Percentiles rank a stretch among this genome's conserved stretches.
Conservation (phyloP, 2,329 filamentous ascomycete genomes). For the Phaeosphaeria sp. region DNA sequence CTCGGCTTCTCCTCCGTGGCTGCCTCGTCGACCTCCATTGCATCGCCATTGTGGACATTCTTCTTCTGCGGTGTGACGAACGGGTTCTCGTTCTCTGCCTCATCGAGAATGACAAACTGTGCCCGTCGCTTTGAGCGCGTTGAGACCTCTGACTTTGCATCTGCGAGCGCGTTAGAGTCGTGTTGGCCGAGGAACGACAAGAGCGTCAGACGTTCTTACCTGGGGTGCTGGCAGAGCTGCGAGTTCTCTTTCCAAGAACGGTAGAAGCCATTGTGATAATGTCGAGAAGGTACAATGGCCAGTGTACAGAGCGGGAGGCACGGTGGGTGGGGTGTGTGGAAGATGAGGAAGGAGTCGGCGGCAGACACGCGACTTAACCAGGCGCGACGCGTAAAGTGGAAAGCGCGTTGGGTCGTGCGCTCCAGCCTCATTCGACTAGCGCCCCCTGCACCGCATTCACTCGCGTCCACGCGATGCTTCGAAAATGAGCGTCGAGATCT, state of each 20-base stretch:
- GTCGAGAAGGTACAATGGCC: constrained; percentile 28
- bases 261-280: constrained; percentile 38
- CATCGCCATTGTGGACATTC: constrained; percentile 47
- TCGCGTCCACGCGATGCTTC: too few species aligned
- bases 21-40: constrained; percentile 55
- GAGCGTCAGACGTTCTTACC: constrained; percentile 32
- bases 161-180: constrained; percentile 36
- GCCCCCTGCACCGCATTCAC: constrained; percentile 3
- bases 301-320: constrained; percentile 28
- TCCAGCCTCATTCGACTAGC: constrained; percentile 12
- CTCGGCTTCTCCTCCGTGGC: constrained; percentile 38
- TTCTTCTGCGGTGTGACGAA: constrained; percentile 52
- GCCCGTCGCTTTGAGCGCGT: constrained; percentile 54
- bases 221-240: constrained; percentile 37
- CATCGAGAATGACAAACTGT: constrained; percentile 57
- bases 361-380: constrained; percentile 19
- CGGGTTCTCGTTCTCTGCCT: constrained; percentile 73
- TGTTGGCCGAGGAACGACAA: constrained; percentile 16
- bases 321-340: constrained; percentile 12
- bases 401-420: constrained; percentile 13
- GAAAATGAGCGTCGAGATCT: too few species aligned
- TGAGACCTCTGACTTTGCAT: constrained; percentile 25
- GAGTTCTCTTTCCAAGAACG: constrained; percentile 49
- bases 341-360: constrained; percentile 22
- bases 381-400: constrained; percentile 27